Base-by-base conservation (phyloP, 495 filamentous ascomycete species). In the Cercophora sp. region DNA sequence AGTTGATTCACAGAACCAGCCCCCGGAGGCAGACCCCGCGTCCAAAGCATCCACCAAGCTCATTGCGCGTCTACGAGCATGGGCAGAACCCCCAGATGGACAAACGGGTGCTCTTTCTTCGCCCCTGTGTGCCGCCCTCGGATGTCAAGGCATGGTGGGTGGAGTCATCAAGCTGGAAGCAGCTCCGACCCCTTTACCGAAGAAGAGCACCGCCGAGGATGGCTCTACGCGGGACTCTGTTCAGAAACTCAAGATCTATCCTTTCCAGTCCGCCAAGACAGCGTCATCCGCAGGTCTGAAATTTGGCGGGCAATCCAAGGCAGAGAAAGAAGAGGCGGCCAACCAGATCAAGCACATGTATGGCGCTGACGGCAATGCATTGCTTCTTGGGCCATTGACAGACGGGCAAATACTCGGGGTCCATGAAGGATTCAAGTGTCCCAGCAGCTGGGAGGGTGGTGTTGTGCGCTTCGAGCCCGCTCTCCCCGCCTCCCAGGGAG, bases 341-440 rank as follows among this genome's bases (percentile, higher is more conserved):
- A 79, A 76, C 56, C 73, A 73, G 36, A 70, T 87, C 43, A 65
- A 68, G 43, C 70, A 77, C 41, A 73, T 83, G 15, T 85, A 83
- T 57, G 75, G 73, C 16, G 47, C 78, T 65, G 68, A 75, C 60
- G 67, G 76, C 48, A 75, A 78, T 40, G 81, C 83, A 1, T 64
- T 96, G 27, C 72, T 96, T n/a, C 80, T 87, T 15, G 92, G 93
- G 0, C 89, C 93, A 3, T 59, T 98, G 23, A 96, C 91, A 0
- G 87, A 96, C 69, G 90, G 93, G 5, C 86, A 92, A 69, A 58
- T 94, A 24, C 68, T 98, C 5, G 75, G 75, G 11, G 56, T 70
- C 8, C 65, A 72, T 16, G 62, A 72, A 19, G 63, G 62, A 8
- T 51, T 73, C 1, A 69, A 74, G 16, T 58, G 55, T 24, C 61